Conservation (phyloP, 768 basidiomycete genomes). For the Lactifluus subvellereus region DNA sequence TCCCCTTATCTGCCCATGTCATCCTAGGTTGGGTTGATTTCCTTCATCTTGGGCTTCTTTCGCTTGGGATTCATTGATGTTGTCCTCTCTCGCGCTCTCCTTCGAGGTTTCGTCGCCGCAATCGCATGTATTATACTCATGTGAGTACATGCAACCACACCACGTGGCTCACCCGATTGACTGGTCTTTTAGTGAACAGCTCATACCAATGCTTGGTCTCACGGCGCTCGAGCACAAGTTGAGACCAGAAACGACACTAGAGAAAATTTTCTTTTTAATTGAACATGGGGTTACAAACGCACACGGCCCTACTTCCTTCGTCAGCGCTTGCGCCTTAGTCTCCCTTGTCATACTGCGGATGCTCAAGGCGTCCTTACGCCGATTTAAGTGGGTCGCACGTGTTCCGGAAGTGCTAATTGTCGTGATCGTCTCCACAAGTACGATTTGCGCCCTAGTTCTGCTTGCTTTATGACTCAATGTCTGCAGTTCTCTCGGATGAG, state of each 20-base stretch:
- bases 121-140: conserved; percentile 82
- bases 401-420: conserved; percentile 89
- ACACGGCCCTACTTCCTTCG: conserved; percentile 61
- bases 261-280: conserved; percentile 73
- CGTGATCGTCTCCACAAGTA: conserved; percentile 78
- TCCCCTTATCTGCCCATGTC: not conserved
- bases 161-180: not conserved
- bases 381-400: conserved; percentile 57
- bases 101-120: conserved; percentile 84
- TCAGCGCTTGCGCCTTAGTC: conserved; percentile 68
- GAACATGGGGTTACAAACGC: conserved; percentile 49
- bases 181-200: conserved; percentile 54
- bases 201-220: conserved; percentile 89
- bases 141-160: conserved; percentile 38
- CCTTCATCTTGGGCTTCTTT: conserved; percentile 81
- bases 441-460: conserved; percentile 26
- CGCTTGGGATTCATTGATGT: conserved; percentile 92
- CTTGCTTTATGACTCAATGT: not conserved
- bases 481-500: conserved; percentile 58
- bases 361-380: conserved; percentile 51
- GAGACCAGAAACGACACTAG: conserved; percentile 62
- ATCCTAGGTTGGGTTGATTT: conserved; percentile 71
- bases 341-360: conserved; percentile 57
- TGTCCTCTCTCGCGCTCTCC: conserved; percentile 79
- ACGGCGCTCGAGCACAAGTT: conserved; percentile 44